These are phyloP conservation scores for Ogataea trehaloabstinens DNA, from an alignment of 805 yeast genomes.

Conservation along the genomic window DNA sequence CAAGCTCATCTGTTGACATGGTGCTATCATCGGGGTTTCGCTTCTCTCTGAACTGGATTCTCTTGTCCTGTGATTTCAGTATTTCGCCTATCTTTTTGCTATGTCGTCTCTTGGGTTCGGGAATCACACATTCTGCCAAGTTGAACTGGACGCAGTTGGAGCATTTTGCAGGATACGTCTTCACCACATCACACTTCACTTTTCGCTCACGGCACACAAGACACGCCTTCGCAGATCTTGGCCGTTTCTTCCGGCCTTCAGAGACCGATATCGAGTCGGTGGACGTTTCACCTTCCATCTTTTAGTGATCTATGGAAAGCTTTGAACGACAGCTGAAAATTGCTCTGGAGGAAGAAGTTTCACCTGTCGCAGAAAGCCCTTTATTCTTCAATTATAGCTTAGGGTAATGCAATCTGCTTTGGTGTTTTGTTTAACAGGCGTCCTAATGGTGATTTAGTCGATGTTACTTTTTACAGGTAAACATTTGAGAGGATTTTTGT, in stretches of 20 bases:
- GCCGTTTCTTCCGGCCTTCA: slow-evolving; percentile 27
- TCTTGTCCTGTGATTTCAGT: slow-evolving; percentile 1
- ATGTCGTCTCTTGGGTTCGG: slow-evolving; percentile 40
- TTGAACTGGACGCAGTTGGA: slow-evolving; percentile 72
- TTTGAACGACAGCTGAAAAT: too few species aligned
- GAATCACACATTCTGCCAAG: slow-evolving; percentile 54
- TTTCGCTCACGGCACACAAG: slow-evolving; percentile 75
- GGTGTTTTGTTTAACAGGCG: too few species aligned
- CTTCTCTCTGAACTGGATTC: too few species aligned
- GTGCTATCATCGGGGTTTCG: background rate
- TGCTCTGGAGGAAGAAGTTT: too few species aligned
- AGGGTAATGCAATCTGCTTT: too few species aligned
- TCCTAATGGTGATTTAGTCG: too few species aligned
- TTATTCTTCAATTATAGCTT: too few species aligned
- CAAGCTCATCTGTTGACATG: background rate
- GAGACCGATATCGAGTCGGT: background rate
- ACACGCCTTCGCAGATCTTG: slow-evolving; percentile 72
- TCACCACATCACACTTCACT: slow-evolving; percentile 74
- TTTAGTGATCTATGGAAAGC: too few species aligned
- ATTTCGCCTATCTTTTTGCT: slow-evolving; percentile 24
- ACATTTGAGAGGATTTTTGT: too few species aligned
- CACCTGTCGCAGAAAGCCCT: too few species aligned
- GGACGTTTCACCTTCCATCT: too few species aligned
- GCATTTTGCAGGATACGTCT: slow-evolving; percentile 47
- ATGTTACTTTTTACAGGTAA: too few species aligned